Conservation (phyloP, 495 filamentous ascomycete genomes). For the Lasiosphaeriaceae sp. region DNA sequence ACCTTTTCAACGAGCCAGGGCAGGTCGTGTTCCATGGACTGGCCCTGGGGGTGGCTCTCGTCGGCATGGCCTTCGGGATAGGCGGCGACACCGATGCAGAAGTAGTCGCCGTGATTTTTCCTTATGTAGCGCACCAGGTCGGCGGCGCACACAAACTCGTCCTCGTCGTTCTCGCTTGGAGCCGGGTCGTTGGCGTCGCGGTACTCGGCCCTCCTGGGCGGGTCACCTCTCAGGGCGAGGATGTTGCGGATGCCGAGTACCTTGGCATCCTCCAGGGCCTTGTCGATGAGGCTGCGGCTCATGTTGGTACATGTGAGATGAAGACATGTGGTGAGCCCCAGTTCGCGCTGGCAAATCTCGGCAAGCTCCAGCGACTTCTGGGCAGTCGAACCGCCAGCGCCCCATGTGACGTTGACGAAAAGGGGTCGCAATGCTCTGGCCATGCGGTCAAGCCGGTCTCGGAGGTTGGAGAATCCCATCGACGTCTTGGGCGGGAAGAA, state of each 20-base stretch:
- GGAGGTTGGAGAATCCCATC: conserved; percentile 91
- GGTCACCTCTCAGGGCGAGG: conserved; percentile 89
- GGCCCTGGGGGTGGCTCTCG: conserved; percentile 71
- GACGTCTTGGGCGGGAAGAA: conserved; percentile 98
- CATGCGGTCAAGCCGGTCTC: conserved; percentile 93
- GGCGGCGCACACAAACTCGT: conserved; percentile 83
- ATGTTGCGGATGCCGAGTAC: conserved; percentile 93
- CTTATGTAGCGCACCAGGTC: conserved; percentile 90
- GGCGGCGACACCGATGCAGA: conserved; percentile 90
- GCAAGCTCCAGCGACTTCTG: conserved; percentile 88
- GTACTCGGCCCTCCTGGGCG: conserved; percentile 87
- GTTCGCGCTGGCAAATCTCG: conserved; percentile 87
- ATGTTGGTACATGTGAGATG: conserved; percentile 98
- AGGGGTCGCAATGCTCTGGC: conserved; percentile 81
- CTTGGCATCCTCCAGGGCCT: conserved; percentile 87
- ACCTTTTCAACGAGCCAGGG: conserved; percentile 91
- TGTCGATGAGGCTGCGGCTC: conserved; percentile 79
- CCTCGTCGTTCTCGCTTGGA: conserved; percentile 54
- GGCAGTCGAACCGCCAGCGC: conserved; percentile 88
- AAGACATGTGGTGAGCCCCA: conserved; percentile 89
- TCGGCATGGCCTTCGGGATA: conserved; percentile 98
- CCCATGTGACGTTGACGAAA: conserved; percentile 98
- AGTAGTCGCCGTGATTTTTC: conserved; percentile 84
- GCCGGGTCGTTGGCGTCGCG: conserved; percentile 50
- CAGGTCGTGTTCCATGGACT: conserved; percentile 75